These are phyloP conservation scores for Candida alai DNA, from an alignment of 805 yeast genomes.

Conservation along the genomic window DNA sequence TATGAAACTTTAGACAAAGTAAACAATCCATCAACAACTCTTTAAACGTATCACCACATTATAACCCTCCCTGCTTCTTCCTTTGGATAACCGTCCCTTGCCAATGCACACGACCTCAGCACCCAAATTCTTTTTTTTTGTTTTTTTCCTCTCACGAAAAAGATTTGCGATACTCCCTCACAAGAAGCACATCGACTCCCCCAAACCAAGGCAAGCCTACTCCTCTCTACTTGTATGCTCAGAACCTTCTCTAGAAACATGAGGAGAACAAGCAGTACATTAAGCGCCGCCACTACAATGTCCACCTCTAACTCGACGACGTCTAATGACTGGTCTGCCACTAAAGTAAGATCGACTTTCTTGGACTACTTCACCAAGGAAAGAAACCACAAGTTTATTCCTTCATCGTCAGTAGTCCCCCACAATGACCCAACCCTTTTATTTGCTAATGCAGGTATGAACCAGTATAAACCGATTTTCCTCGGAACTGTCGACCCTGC, in stretches of 20 bases:
- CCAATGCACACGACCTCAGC: too few relatives aligned
- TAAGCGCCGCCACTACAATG: slow-evolving; percentile 9
- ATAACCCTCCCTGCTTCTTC: too few relatives aligned
- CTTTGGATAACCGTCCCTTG: too few relatives aligned
- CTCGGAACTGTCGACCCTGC: slow-evolving; percentile 96
- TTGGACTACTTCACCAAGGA: slow-evolving; percentile 69
- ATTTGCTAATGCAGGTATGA: slow-evolving; percentile 99
- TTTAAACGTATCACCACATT: too few relatives aligned
- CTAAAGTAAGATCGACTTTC: slow-evolving; percentile 76
- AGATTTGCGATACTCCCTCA: too few relatives aligned
- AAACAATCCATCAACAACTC: too few relatives aligned
- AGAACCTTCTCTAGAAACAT: slow-evolving; percentile 5
- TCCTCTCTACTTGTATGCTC: slow-evolving; percentile 8
- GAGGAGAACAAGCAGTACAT: neutral
- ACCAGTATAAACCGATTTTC: slow-evolving; percentile 96
- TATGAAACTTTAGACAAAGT: too few relatives aligned
- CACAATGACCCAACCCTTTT: slow-evolving; percentile 96
- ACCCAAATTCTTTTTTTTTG: too few relatives aligned
- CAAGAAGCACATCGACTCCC: too few relatives aligned
- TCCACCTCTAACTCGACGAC: slow-evolving; percentile 10
- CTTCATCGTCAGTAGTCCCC: slow-evolving; percentile 93
- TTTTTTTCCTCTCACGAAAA: too few relatives aligned
- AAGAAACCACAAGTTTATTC: slow-evolving; percentile 73
- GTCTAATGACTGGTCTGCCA: slow-evolving; percentile 36
- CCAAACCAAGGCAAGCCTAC: too few relatives aligned